Conservation (phyloP, 371 early-diverging fungal genomes). For the Mucor mucedo region DNA sequence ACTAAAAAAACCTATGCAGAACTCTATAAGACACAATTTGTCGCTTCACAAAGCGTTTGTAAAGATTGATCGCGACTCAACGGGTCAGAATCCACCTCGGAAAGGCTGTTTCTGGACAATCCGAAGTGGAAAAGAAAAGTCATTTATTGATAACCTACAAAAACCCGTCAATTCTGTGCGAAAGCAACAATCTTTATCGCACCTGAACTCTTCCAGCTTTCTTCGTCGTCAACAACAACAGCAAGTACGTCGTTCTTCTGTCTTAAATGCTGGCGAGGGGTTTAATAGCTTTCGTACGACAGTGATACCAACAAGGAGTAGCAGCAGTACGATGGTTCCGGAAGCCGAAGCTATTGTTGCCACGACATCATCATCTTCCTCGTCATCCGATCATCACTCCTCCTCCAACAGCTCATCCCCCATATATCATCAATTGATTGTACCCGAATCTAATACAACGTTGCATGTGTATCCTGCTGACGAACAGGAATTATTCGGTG, state of each 20-base stretch:
- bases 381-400: slow-evolving; percentile 18
- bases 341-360: slow-evolving; percentile 22
- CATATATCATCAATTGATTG: slow-evolving; percentile 19
- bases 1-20: slow-evolving; percentile 52
- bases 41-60: slow-evolving; percentile 75
- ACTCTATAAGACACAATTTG: slow-evolving; percentile 97
- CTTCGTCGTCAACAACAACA: neutral
- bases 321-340: slow-evolving; percentile 5
- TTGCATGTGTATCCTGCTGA: slow-evolving; percentile 28
- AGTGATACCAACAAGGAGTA: slow-evolving; percentile 4
- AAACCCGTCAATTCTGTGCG: slow-evolving; percentile 14
- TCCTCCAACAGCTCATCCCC: slow-evolving; percentile 10
- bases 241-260: slow-evolving; percentile 5
- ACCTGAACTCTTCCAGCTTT: neutral
- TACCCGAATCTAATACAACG: slow-evolving; percentile 21
- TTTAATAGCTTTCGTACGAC: slow-evolving; percentile 1
- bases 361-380: slow-evolving; percentile 9
- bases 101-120: slow-evolving; percentile 52
- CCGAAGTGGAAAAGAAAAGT: slow-evolving; percentile 44
- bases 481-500: slow-evolving; percentile 4
- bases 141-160: slow-evolving; percentile 39
- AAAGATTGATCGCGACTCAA: slow-evolving; percentile 35
- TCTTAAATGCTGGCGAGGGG: neutral
- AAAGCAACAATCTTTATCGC: slow-evolving; percentile 15
- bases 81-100: slow-evolving; percentile 25